phyloP scores from a whole-genome alignment of 2,329 filamentous ascomycete genomes.

The Exophiala calicioides region DNA sequence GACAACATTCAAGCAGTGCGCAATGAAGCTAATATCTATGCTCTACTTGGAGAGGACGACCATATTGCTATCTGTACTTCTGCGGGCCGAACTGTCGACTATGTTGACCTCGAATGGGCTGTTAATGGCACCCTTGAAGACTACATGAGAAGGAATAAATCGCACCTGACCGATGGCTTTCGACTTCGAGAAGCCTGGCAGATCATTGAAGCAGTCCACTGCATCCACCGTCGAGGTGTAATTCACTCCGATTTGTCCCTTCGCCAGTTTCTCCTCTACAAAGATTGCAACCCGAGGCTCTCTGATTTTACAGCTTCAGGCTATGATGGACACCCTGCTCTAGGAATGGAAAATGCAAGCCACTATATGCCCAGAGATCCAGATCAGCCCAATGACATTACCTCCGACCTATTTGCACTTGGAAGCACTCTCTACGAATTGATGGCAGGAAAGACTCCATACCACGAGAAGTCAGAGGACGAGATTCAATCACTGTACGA shows the following conservation, averaged over 20 bases:
- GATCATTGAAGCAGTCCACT: slow-evolving; percentile 27
- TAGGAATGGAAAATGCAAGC: slow-evolving; percentile 3
- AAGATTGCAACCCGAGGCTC: slow-evolving; percentile 33
- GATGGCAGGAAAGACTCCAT: neutral
- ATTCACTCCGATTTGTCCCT: slow-evolving; percentile 39
- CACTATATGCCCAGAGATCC: slow-evolving; percentile 5
- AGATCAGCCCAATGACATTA: slow-evolving; percentile 1
- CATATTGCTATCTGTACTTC: too few relatives aligned
- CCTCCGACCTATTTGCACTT: neutral
- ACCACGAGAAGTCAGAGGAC: neutral
- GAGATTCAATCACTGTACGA: neutral
- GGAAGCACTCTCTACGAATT: neutral
- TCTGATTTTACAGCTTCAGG: slow-evolving; percentile 26
- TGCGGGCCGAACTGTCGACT: too few relatives aligned
- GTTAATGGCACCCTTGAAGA: slow-evolving; percentile 1
- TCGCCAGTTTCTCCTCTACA: slow-evolving; percentile 37
- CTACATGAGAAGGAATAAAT: slow-evolving; percentile 5
- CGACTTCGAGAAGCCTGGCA: slow-evolving; percentile 8
- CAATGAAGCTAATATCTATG: too few relatives aligned
- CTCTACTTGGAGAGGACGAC: too few relatives aligned
- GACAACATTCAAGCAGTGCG: too few relatives aligned
- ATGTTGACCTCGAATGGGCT: slow-evolving; percentile 8
- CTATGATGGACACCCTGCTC: neutral
- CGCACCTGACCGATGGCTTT: neutral
- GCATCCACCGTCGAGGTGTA: slow-evolving; percentile 26